Percentiles rank a stretch among this genome's conserved stretches.
These are phyloP conservation scores for Podospora tetraspora DNA, from an alignment of 495 filamentous ascomycete genomes.

Conservation along the genomic window DNA sequence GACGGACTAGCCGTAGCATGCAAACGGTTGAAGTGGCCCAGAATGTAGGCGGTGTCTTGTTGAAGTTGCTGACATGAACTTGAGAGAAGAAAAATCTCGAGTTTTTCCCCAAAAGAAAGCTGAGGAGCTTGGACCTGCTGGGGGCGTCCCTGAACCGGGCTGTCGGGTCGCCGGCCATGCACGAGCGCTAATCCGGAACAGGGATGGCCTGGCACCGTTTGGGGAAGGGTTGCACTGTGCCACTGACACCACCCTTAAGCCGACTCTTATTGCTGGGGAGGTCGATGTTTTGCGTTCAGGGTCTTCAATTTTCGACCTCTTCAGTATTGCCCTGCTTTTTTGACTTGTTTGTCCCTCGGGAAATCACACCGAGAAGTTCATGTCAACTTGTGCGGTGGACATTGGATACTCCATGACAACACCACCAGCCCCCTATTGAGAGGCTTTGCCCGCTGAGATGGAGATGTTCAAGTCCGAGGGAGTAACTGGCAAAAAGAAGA, in stretches of 20 bases:
- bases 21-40: background rate
- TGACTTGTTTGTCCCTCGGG: background rate
- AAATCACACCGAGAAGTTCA: background rate
- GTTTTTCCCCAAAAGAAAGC: background rate
- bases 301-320: background rate
- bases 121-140: slow-evolving; percentile 9
- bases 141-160: slow-evolving; percentile 8
- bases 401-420: background rate
- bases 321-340: background rate
- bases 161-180: slow-evolving; percentile 5
- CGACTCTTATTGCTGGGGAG: background rate
- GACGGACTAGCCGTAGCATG: background rate
- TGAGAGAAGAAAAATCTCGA: background rate
- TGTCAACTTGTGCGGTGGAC: background rate
- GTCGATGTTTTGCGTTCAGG: background rate
- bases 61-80: background rate
- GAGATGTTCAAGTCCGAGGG: no score
- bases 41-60: background rate
- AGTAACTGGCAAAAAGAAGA: no score
- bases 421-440: background rate
- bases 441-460: no score
- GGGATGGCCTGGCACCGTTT: background rate
- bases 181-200: background rate
- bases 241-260: background rate
- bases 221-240: background rate